Percentiles rank a stretch among this genome's conserved stretches.
Evolutionary conservation across 805 yeast genomes (phyloP).

Genomic region (Kluyveromyces aestuarii): DNA sequence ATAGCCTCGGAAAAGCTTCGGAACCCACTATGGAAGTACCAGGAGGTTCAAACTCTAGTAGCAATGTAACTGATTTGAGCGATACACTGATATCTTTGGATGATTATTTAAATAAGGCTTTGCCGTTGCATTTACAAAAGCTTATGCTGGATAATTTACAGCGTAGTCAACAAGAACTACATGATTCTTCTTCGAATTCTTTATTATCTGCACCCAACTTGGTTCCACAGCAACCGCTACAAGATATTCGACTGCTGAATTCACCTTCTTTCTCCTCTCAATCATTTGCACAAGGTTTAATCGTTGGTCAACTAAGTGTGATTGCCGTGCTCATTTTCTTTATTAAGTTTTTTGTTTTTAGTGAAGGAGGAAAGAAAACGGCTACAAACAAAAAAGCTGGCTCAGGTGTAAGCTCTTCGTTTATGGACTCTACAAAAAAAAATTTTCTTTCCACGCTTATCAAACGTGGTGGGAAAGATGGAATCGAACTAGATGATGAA

Average conservation of each 20-base stretch:
- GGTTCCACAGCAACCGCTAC: conserved; percentile 3
- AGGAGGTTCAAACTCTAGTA: neutral
- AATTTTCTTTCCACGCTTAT: conserved; percentile 18
- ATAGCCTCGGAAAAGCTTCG: neutral
- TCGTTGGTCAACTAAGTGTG: conserved; percentile 67
- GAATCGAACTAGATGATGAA: conserved; percentile 15
- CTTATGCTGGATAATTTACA: conserved; percentile 19
- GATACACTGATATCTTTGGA: conserved; percentile 28
- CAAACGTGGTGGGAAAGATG: conserved; percentile 25
- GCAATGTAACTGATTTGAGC: neutral
- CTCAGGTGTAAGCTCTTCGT: conserved; percentile 20
- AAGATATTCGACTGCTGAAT: neutral
- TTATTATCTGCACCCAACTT: conserved; percentile 2
- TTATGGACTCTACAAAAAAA: conserved; percentile 6
- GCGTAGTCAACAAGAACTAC: conserved; percentile 8
- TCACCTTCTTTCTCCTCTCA: conserved; percentile 29
- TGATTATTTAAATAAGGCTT: conserved; percentile 29
- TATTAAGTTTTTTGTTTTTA: conserved; percentile 67
- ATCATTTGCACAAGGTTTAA: conserved; percentile 72
- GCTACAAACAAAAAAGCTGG: conserved; percentile 32
- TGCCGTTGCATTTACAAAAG: conserved; percentile 30
- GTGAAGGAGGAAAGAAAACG: conserved; percentile 33
- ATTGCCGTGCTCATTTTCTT: conserved; percentile 53
- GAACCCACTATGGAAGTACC: neutral
- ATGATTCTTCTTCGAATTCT: conserved; percentile 6